Conservation (phyloP, 2,329 filamentous ascomycete species). For the Trichoderma aggressivum region DNA sequence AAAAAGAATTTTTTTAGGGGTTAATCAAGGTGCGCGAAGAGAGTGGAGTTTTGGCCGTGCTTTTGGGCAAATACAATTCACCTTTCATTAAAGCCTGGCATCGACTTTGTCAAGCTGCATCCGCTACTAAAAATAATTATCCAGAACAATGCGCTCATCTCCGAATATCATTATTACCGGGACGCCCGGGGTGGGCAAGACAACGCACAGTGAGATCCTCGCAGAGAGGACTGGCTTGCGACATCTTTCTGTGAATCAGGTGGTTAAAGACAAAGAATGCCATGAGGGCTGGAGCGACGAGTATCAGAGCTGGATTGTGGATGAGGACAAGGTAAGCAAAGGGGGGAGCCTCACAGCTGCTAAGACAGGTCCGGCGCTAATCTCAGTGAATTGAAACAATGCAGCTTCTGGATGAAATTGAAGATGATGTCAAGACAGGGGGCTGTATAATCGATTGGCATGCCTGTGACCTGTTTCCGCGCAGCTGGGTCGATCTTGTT, state of each 20-base stretch:
- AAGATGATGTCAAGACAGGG: constrained; percentile 72
- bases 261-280: constrained; percentile 84
- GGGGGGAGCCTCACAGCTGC: not conserved
- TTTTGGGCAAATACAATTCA: not conserved
- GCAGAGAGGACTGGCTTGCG: constrained; percentile 72
- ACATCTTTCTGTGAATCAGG: constrained; percentile 83
- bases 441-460: constrained; percentile 97
- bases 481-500: constrained; percentile 91
- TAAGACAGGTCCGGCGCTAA: not conserved
- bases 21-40: not conserved
- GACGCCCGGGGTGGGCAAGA: constrained; percentile 94
- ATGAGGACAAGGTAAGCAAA: constrained; percentile 80
- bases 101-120: not conserved
- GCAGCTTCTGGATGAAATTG: constrained; percentile 82
- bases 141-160: constrained; percentile 43
- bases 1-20: not conserved
- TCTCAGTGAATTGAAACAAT: not conserved
- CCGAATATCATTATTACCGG: constrained; percentile 96
- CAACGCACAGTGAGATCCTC: constrained; percentile 81
- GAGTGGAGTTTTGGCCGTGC: constrained; percentile 12
- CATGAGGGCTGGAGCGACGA: constrained; percentile 87
- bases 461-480: constrained; percentile 91
- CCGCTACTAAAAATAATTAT: not conserved
- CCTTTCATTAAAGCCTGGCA: not conserved
- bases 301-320: constrained; percentile 84